Conservation (phyloP, 2,329 filamentous ascomycete genomes). For the Volutella citrinella region DNA sequence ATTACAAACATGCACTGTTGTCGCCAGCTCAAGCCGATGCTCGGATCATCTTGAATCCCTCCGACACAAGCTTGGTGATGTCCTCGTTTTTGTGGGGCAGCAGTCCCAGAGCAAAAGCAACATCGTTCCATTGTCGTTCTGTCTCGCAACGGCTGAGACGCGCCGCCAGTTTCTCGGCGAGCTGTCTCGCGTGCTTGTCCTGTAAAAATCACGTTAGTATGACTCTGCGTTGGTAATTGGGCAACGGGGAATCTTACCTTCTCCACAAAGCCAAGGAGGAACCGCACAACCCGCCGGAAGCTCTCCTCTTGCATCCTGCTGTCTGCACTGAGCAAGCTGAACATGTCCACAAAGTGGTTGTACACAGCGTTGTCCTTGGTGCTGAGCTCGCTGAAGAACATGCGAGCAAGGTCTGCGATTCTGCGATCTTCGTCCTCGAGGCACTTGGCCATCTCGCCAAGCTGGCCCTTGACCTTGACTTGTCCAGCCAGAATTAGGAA, state of each 20-base stretch:
- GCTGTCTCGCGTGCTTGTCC: slow-evolving; percentile 96
- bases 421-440: slow-evolving; percentile 93
- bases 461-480: slow-evolving; percentile 98
- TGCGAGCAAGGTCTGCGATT: slow-evolving; percentile 87
- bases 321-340: slow-evolving; percentile 84
- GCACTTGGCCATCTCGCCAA: slow-evolving; percentile 99
- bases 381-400: slow-evolving; percentile 98
- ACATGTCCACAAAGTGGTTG: slow-evolving; percentile 99
- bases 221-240: too few relatives aligned
- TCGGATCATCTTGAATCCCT: slow-evolving; percentile 73
- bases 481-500: slow-evolving; percentile 96
- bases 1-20: too few relatives aligned
- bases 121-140: slow-evolving; percentile 96
- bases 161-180: slow-evolving; percentile 88
- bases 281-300: slow-evolving; percentile 83
- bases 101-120: slow-evolving; percentile 85
- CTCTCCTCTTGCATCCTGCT: slow-evolving; percentile 78
- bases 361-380: slow-evolving; percentile 99
- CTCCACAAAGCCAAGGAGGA: slow-evolving; percentile 92
- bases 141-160: slow-evolving; percentile 82
- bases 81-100: slow-evolving; percentile 93
- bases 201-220: slow-evolving; percentile 37
- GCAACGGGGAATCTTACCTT: slow-evolving; percentile 67
- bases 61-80: slow-evolving; percentile 71
- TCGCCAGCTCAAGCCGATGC: slow-evolving; percentile 55